These are phyloP conservation scores for Rubroshorea leprosula DNA, from an alignment of 345 rosid species.

Conservation along the genomic window DNA sequence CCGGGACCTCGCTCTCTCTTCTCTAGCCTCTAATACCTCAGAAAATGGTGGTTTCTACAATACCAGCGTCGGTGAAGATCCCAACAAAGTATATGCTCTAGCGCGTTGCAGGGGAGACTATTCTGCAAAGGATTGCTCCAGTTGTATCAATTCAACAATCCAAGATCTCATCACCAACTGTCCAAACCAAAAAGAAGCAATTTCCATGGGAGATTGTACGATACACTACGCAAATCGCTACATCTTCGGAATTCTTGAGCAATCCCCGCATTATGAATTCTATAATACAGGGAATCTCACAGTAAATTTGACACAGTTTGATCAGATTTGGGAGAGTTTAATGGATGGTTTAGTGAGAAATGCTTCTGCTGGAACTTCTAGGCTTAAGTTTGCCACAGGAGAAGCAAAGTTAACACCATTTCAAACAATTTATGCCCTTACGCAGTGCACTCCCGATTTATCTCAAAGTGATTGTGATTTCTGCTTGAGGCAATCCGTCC, in stretches of 20 bases:
- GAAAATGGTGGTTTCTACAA: conserved; percentile 21
- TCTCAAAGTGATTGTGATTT: conserved; percentile 17
- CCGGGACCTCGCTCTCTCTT: conserved; percentile 19
- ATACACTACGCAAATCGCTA: not conserved
- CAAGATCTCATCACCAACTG: not conserved
- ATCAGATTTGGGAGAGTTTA: not conserved
- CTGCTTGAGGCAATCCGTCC: conserved; percentile 11
- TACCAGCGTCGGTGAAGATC: conserved; percentile 20
- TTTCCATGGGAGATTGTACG: not conserved
- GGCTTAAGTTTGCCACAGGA: conserved; percentile 8
- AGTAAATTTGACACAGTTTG: not conserved
- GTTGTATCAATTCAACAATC: not conserved
- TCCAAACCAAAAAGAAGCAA: not conserved
- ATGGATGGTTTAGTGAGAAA: not conserved
- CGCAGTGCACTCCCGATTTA: conserved; percentile 33
- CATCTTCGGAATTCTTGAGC: not conserved
- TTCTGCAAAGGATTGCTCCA: not conserved
- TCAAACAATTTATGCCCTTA: conserved; percentile 13
- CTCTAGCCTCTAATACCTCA: conserved; percentile 20
- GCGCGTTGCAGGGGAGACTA: not conserved
- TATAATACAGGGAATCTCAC: not conserved
- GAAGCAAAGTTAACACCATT: not conserved
- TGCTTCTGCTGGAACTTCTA: conserved; percentile 14
- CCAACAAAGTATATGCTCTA: not conserved
- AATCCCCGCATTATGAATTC: not conserved